phyloP scores from a whole-genome alignment of 768 basidiomycete genomes.

The Lyophyllum semitale region DNA sequence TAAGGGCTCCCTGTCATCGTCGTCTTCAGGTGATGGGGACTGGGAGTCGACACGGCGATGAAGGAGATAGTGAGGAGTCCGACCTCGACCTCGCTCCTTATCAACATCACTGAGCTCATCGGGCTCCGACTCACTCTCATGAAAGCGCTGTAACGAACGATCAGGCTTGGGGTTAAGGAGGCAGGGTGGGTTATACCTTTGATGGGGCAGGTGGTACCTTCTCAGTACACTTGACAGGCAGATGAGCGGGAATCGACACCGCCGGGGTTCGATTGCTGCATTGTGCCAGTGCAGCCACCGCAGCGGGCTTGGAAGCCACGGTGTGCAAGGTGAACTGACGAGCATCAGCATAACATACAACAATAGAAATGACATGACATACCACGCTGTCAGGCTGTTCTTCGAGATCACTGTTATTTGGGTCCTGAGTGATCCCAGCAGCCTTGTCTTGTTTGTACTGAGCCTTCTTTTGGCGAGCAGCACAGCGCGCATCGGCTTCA shows the following conservation, averaged over 20 bases:
- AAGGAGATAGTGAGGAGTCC: too few relatives aligned
- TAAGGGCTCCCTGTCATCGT: too few relatives aligned
- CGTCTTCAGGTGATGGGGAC: too few relatives aligned
- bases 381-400: background rate
- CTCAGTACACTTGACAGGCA: background rate
- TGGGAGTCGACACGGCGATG: too few relatives aligned
- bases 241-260: background rate
- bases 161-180: too few relatives aligned
- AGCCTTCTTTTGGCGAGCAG: background rate
- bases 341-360: background rate
- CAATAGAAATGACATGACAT: background rate
- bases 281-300: background rate
- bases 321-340: background rate
- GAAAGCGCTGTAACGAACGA: too few relatives aligned
- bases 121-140: too few relatives aligned
- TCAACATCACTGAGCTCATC: too few relatives aligned
- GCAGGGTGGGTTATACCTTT: too few relatives aligned
- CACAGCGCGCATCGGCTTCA: background rate
- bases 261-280: too few relatives aligned
- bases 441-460: conserved; percentile 1
- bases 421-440: conserved; percentile 4
- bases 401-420: background rate
- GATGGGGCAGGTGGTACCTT: background rate
- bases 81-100: too few relatives aligned
- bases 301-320: background rate